Evolutionary conservation across 1,284 basidiomycete species (phyloP).

Genomic region (Trichosporon coremiiforme): DNA sequence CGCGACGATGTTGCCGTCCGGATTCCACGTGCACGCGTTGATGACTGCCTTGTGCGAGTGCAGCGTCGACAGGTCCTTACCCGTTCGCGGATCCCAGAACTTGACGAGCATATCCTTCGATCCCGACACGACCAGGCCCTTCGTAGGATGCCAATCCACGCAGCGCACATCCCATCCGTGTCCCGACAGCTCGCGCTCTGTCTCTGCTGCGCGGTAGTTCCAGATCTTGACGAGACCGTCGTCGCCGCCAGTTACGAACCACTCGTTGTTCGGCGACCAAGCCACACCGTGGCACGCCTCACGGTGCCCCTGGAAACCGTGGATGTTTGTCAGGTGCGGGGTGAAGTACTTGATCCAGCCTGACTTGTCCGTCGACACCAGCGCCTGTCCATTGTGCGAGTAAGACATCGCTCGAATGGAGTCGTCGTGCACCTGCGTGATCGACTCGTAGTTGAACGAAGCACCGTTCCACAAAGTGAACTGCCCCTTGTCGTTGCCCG

Average conservation of each 20-base stretch:
- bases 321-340: slow-evolving; percentile 97
- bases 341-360: slow-evolving; percentile 99
- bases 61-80: slow-evolving; percentile 82
- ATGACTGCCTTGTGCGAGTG: slow-evolving; percentile 98
- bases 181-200: slow-evolving; percentile 83
- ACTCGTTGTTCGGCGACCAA: slow-evolving; percentile 86
- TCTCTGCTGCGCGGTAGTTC: slow-evolving; percentile 87
- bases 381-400: slow-evolving; percentile 85
- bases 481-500: slow-evolving; percentile 94
- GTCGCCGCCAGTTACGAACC: slow-evolving; percentile 92
- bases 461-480: slow-evolving; percentile 99
- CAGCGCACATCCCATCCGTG: slow-evolving; percentile 99
- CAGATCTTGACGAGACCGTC: slow-evolving; percentile 93
- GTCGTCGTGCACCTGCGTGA: slow-evolving; percentile 94
- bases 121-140: slow-evolving; percentile 89
- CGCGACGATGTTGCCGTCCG: slow-evolving; percentile 88
- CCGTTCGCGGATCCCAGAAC: slow-evolving; percentile 96
- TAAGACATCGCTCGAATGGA: slow-evolving; percentile 88
- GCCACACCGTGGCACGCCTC: slow-evolving; percentile 87
- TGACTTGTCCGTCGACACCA: slow-evolving; percentile 88
- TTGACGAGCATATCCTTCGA: slow-evolving; percentile 98
- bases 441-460: slow-evolving; percentile 99
- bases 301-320: slow-evolving; percentile 84
- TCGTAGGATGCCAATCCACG: slow-evolving; percentile 96
- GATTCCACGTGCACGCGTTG: slow-evolving; percentile 88